These are phyloP conservation scores for Chaetoceros muelleri DNA, from an alignment of 108 stramenopile species.

Conservation along the genomic window DNA sequence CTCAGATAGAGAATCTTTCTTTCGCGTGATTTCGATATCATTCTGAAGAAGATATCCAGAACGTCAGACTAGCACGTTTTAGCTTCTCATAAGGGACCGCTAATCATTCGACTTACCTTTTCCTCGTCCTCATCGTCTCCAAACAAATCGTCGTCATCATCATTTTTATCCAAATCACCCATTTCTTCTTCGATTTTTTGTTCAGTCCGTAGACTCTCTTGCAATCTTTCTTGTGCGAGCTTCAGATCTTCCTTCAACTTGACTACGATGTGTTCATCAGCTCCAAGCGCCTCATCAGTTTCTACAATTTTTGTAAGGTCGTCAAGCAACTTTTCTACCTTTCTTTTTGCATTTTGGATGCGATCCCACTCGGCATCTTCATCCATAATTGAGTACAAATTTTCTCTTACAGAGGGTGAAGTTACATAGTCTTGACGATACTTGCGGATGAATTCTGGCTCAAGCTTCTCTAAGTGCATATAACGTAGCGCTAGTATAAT, in stretches of 20 bases:
- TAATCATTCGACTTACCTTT: slow-evolving; percentile 10
- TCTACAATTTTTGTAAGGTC: slow-evolving; percentile 16
- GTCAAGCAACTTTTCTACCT: slow-evolving; percentile 45
- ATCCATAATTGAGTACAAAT: slow-evolving; percentile 70
- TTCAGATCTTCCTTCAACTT: slow-evolving; percentile 40
- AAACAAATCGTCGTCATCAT: slow-evolving; percentile 56
- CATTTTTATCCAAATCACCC: slow-evolving; percentile 36
- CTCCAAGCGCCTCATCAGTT: slow-evolving; percentile 22
- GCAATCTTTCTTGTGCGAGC: slow-evolving; percentile 37
- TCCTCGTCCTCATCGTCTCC: slow-evolving; percentile 60
- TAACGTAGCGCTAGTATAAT: slow-evolving; percentile 57
- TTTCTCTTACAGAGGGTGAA: slow-evolving; percentile 55
- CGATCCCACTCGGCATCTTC: slow-evolving; percentile 77
- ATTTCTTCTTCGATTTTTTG: slow-evolving; percentile 41
- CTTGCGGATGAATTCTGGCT: slow-evolving; percentile 71
- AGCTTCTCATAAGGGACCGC: neutral
- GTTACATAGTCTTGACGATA: slow-evolving; percentile 68
- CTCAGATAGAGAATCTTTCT: slow-evolving; percentile 31
- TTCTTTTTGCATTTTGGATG: slow-evolving; percentile 44
- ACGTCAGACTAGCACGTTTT: neutral
- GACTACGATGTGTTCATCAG: slow-evolving; percentile 18
- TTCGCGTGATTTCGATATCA: slow-evolving; percentile 38
- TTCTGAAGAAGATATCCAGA: slow-evolving; percentile 5
- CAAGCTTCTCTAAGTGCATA: slow-evolving; percentile 69
- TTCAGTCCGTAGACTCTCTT: slow-evolving; percentile 48